These are phyloP conservation scores for Aspergillus quadrilineatus DNA, from an alignment of 2,329 filamentous ascomycete species.

Conservation along the genomic window DNA sequence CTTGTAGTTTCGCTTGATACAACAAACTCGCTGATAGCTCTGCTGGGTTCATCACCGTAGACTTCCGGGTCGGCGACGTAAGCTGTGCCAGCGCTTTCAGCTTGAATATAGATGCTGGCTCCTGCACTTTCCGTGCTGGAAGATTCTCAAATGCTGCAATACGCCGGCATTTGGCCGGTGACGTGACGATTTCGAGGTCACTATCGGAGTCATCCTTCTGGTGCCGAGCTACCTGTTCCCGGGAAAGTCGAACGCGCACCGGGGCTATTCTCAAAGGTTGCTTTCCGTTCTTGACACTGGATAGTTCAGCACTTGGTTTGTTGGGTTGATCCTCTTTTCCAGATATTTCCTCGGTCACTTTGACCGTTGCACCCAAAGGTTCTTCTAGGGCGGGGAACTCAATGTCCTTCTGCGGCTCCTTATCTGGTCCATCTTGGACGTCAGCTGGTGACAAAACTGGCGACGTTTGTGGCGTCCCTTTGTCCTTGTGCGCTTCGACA, in stretches of 20 bases:
- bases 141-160: conserved; percentile 68
- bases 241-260: conserved; percentile 43
- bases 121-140: conserved; percentile 62
- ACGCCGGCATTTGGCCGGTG: conserved; percentile 42
- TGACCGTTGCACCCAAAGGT: conserved; percentile 30
- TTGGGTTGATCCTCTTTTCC: conserved; percentile 16
- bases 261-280: conserved; percentile 31
- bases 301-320: conserved; percentile 24
- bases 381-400: conserved; percentile 44
- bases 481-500: conserved; percentile 43
- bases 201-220: conserved; percentile 48
- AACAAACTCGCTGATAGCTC: conserved; percentile 69
- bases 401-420: conserved; percentile 20
- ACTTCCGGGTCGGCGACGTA: conserved; percentile 54
- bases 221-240: conserved; percentile 35
- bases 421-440: background rate
- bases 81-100: conserved; percentile 75
- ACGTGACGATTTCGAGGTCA: conserved; percentile 63
- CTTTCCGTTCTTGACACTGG: conserved; percentile 27
- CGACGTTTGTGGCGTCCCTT: conserved; percentile 72
- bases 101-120: conserved; percentile 60
- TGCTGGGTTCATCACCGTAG: conserved; percentile 63
- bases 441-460: conserved; percentile 34
- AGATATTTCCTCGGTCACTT: conserved; percentile 12
- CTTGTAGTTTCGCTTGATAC: conserved; percentile 75